phyloP scores from a whole-genome alignment of 441 rosid genomes.

The Croton laevigatus region DNA sequence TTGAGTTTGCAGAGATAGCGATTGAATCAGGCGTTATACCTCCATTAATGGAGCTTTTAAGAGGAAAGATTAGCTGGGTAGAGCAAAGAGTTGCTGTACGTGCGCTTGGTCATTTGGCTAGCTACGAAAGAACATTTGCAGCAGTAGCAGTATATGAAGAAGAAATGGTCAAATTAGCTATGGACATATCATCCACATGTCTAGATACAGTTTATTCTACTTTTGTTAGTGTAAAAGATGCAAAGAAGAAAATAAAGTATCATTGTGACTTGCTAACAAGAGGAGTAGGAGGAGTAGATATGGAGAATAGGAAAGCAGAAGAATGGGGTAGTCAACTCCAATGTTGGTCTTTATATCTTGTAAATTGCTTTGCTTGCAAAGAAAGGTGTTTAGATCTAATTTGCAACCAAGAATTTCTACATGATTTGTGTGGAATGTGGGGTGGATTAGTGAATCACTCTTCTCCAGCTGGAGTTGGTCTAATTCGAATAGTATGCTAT shows the following conservation, averaged over 20 bases:
- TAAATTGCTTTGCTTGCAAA: constrained; percentile 71
- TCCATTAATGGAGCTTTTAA: constrained; percentile 69
- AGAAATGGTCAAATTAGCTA: constrained; percentile 45
- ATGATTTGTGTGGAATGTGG: constrained; percentile 53
- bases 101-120: constrained; percentile 67
- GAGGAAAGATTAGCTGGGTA: constrained; percentile 80
- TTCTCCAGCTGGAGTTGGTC: constrained; percentile 63
- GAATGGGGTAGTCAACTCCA: constrained; percentile 84
- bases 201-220: constrained; percentile 40
- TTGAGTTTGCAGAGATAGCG: constrained; percentile 51
- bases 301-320: constrained; percentile 65
- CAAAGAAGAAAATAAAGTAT: constrained; percentile 46
- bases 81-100: constrained; percentile 86
- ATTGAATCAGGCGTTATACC: constrained; percentile 52
- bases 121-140: constrained; percentile 56
- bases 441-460: constrained; percentile 53
- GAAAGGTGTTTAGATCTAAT: constrained; percentile 41
- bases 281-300: constrained; percentile 59
- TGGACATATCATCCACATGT: constrained; percentile 46
- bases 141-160: constrained; percentile 46
- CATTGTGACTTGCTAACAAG: constrained; percentile 70
- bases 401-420: constrained; percentile 46
- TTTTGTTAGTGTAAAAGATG: constrained; percentile 45
- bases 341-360: constrained; percentile 68
- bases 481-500: constrained; percentile 53